These are phyloP conservation scores for Triticum turgidum DNA, from an alignment of 176 grass and related monocot species.

Conservation along the genomic window DNA sequence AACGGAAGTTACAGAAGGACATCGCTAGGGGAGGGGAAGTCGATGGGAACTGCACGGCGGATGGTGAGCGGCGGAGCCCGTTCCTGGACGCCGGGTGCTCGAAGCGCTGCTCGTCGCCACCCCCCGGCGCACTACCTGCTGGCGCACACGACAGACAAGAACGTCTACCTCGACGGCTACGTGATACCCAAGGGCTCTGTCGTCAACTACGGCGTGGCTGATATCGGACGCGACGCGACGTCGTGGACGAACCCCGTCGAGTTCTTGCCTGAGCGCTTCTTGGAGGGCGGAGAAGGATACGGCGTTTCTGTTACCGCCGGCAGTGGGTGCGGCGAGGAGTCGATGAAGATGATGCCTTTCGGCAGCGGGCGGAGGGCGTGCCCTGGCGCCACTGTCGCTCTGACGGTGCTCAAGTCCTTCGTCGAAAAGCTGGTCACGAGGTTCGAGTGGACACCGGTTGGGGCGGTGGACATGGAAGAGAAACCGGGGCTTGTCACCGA, in stretches of 20 bases:
- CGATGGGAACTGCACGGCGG: neutral
- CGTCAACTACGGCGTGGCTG: conserved; percentile 20
- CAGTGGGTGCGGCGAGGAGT: neutral
- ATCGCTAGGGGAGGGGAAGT: neutral
- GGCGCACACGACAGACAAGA: conserved; percentile 20
- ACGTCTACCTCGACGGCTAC: neutral
- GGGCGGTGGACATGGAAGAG: conserved; percentile 7
- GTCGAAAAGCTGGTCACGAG: neutral
- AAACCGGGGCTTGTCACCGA: conserved; percentile 13
- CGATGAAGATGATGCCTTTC: conserved; percentile 35
- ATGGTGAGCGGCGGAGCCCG: neutral
- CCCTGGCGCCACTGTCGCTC: neutral
- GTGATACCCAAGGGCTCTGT: conserved; percentile 7
- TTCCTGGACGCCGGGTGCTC: conserved; percentile 18
- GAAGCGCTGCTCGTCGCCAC: conserved; percentile 33
- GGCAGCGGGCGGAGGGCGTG: conserved; percentile 14
- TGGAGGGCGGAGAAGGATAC: conserved; percentile 3
- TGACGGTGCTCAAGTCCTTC: conserved; percentile 1
- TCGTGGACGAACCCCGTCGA: neutral
- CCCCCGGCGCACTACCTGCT: conserved; percentile 35
- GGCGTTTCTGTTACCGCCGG: neutral
- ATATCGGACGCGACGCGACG: neutral
- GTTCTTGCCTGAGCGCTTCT: conserved; percentile 12
- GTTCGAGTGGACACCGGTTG: conserved; percentile 16
- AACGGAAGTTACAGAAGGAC: neutral